Evolutionary conservation across 1,139 yeast species (phyloP), one percentile per base, ranked within the genome.

Genomic region (Magnusiomyces suaveolens): DNA sequence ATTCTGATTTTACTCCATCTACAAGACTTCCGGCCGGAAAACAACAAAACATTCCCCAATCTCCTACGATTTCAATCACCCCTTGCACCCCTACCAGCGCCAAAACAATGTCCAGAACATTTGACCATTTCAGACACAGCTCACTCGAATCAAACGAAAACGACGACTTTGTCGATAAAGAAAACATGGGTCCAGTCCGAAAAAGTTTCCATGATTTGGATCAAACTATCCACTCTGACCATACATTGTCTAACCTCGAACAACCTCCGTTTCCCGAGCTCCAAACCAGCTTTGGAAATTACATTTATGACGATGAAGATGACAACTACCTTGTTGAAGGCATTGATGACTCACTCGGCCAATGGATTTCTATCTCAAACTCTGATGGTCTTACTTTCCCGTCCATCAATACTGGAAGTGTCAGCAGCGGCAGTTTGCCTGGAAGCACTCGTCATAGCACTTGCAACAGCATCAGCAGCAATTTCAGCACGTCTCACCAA

Each of bases 361-460:
- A 44, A 44, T 44, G 47, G 47, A 44, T 44, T 25, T 23, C 47
- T 4, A 41, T 41, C 6, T 41, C 44, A 8, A 41, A 41, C 20
- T 18, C 44, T 16, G 44, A 41, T 41, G 44, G 25, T 18, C 10
- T 41, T 8, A 41, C 44, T 8, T 41, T 41, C 6, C 44, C 44
- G 18, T 41, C 25, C 23, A 20, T 21, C 44, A 41, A 41, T 21
- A 20, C 44, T 36, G 18, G 41, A 3, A 36, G 41, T 16, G 41
- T 36, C 10, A 36, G 41, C 41, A 36, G 41, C 16, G 41, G 41
- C 8, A 36, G 44, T 41, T 4, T 21, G 3, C 44, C 33, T 29
- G 33, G 33, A 10, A 38, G 44, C 20, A 8, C 25, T 21, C 44
- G 23, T 18, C 44, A 41, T 25, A 36, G 41, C 16, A 8, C 44